Evolutionary conservation across 257 asterid genomes (phyloP).

Genomic region (Solanum lycopersicoides): DNA sequence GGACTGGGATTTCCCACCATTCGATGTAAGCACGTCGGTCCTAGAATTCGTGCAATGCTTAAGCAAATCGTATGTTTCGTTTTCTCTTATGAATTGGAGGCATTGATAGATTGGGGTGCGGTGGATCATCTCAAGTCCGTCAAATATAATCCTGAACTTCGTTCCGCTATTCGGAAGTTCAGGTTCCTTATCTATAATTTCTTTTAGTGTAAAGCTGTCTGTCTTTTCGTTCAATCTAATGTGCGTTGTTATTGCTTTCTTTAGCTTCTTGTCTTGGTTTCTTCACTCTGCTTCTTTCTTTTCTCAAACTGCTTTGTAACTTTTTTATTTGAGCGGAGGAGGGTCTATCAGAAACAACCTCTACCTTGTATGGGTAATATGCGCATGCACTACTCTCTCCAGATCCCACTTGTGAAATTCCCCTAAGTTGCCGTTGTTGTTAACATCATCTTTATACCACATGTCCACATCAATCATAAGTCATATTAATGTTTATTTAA

Average conservation of each 20-base stretch:
- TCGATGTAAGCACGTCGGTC: conserved; percentile 71
- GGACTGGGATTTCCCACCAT: conserved; percentile 90
- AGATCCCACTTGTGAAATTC: no score
- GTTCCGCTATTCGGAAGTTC: conserved; percentile 92
- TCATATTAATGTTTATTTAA: no score
- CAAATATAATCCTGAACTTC: conserved; percentile 74
- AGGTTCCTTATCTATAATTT: conserved; percentile 30
- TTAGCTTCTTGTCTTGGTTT: no score
- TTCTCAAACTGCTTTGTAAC: no score
- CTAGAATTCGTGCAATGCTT: conserved; percentile 76
- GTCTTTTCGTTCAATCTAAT: not conserved
- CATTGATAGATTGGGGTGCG: conserved; percentile 77
- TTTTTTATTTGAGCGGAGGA: no score
- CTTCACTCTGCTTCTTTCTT: no score
- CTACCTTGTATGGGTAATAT: no score
- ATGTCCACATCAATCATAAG: not conserved
- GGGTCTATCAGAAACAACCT: no score
- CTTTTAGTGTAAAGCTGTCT: no score
- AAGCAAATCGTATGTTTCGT: conserved; percentile 43
- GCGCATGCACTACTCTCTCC: no score
- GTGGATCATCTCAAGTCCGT: conserved; percentile 91
- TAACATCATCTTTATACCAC: not conserved
- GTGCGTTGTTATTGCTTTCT: no score
- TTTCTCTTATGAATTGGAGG: conserved; percentile 50
- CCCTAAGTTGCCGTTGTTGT: no score